Conservation (phyloP, 805 yeast genomes). For the Barnettozyma pratensis region DNA sequence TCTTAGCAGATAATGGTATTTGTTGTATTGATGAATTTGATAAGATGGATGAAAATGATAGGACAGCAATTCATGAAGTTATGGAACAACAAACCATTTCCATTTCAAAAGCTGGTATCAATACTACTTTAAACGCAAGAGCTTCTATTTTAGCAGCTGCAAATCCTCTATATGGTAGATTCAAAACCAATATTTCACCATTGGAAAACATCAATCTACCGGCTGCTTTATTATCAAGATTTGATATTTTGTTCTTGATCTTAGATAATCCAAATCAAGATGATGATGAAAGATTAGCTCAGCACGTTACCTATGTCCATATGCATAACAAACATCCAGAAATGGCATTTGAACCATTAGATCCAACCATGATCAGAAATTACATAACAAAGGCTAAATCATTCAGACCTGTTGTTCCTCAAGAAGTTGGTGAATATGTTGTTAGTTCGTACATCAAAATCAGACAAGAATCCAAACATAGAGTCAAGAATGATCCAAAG, state of each 20-base stretch:
- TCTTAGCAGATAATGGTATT: slow-evolving; percentile 93
- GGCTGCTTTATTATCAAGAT: slow-evolving; percentile 92
- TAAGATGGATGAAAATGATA: slow-evolving; percentile 94
- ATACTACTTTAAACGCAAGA: slow-evolving; percentile 92
- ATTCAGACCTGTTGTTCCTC: slow-evolving; percentile 78
- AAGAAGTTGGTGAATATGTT: slow-evolving; percentile 80
- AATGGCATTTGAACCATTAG: slow-evolving; percentile 68
- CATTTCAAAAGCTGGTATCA: slow-evolving; percentile 95
- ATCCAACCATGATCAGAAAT: slow-evolving; percentile 76
- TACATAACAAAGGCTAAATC: slow-evolving; percentile 82
- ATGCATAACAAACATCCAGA: slow-evolving; percentile 88
- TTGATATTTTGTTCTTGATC: slow-evolving; percentile 82
- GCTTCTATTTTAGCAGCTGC: slow-evolving; percentile 97
- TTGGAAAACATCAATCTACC: slow-evolving; percentile 94
- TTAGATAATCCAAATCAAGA: slow-evolving; percentile 81
- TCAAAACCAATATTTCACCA: slow-evolving; percentile 85
- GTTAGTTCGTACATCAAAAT: slow-evolving; percentile 81
- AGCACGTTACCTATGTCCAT: slow-evolving; percentile 93
- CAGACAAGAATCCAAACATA: slow-evolving; percentile 84
- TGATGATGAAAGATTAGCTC: slow-evolving; percentile 79
- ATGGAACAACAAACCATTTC: slow-evolving; percentile 99
- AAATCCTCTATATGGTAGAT: slow-evolving; percentile 94
- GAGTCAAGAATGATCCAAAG: slow-evolving; percentile 58
- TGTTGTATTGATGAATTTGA: slow-evolving; percentile 99
- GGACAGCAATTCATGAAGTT: slow-evolving; percentile 98